Base-by-base conservation (phyloP, 2,329 filamentous ascomycete species). In the Cephalotrichum gorgonifer region DNA sequence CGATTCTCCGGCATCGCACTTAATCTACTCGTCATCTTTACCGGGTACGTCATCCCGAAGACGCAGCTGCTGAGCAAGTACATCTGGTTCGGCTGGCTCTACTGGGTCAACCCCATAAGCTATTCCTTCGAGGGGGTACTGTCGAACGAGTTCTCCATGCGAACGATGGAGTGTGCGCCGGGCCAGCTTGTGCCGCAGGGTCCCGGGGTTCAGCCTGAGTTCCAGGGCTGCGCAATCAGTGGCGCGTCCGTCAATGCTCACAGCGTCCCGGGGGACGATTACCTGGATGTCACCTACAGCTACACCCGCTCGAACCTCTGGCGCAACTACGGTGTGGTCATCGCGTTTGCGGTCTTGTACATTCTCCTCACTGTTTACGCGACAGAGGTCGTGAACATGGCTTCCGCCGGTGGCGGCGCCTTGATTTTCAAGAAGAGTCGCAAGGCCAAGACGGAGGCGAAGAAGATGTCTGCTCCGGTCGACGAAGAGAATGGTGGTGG, bases 61-160 rank as follows among this genome's bases (percentile, higher is more conserved):
- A 69, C 71, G 0, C 69, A 78, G 17, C 76, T 79, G 55, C 62
- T 76, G 53, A 64, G 70, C 35, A 65, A 74, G 52, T 71, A 87
- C 58, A 86, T 83, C 67, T 86, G 83, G 83, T 77, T 85, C 33
- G 72, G 77, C 4, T 85, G 83, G 81, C 73, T 86, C 28, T 75
- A 75, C 43, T 84, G 75, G 66, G 66, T 85, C 17, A 84, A 86
- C 50, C 82, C 82, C 0, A 63, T 86, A 14, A 73, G 72, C 23
- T 87, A 85, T 58, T 74, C 75, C 3, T 86, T 81, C 47, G 83
- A 86, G 57, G 73, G 72, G 0, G 66, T 84, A 28, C 55, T 79
- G 31, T 61, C 71, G 1, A 79, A 78, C 52, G 75, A 81, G 52
- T 71, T 80, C 45, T 61, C 75, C 33, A 69, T 69, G 28, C 72